Evolutionary conservation across 768 basidiomycete species (phyloP), one percentile per base, ranked within the genome.

Genomic region (Dendrothele bispora): DNA sequence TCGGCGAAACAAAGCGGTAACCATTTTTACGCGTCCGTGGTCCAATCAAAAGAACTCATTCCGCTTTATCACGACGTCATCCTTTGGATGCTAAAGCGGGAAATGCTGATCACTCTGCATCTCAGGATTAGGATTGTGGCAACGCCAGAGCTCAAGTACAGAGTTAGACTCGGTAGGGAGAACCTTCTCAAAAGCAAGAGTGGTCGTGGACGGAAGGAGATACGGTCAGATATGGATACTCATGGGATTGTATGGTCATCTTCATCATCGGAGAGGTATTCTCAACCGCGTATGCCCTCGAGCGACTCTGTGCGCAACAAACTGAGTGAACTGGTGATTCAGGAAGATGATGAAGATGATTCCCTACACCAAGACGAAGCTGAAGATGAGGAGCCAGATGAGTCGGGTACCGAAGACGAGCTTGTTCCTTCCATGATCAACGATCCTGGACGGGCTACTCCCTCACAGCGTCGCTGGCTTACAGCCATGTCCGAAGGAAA

Each of bases 401-500:
- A 73, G 30, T 64, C 69, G 26, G 75, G 74, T 37, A 77, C 70
- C 51, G 64, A 65, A 17, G 74, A 77, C n/a, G 75, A 76, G 18
- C 72, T 71, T 26, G 68, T 63, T 46, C 73, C 83, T 5, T 79
- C 86, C 3, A 82, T 95, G 66, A 91, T 95, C 37, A 74, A 77
- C 48, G 88, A 92, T 65, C 94, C 94, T 18, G 86, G 83, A 1
- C 75, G 84, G 35, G 93, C 93, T 15, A 91, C 85, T 15, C 79
- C 86, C 17, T 64, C 84, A 49, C 85, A 95, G 65, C 76, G 86
- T 39, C 77, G 80, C 44, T 95, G 93, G 92, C 69, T 97, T 46
- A 77, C 82, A n/a, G 87, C 84, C n/a, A 97, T 98, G 83, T 86
- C 86, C 3, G 84, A 88, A 25, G 86, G 84, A 1, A 91, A 88